phyloP scores from a whole-genome alignment of 2,329 filamentous ascomycete genomes.

The Aureobasidium sp. region DNA sequence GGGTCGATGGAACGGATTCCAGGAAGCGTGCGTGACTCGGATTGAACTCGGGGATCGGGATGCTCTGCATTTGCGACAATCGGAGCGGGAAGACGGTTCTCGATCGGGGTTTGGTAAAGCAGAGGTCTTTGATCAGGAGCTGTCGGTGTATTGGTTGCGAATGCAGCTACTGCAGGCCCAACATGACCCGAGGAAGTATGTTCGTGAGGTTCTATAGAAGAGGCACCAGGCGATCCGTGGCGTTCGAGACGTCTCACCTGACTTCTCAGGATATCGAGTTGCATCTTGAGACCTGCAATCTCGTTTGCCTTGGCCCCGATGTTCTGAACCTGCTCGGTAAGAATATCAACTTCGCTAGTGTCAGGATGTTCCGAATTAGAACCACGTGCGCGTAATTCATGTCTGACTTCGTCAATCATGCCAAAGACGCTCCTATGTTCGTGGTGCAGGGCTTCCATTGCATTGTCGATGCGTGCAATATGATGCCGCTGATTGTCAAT shows the following conservation, averaged over 20 bases:
- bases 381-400: constrained; percentile 29
- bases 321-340: constrained; percentile 36
- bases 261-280: constrained; percentile 43
- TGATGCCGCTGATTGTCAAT: constrained; percentile 35
- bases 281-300: constrained; percentile 41
- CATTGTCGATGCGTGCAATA: constrained; percentile 34
- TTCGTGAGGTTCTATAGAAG: constrained; percentile 22
- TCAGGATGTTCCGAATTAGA: constrained; percentile 23
- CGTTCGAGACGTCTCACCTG: constrained; percentile 34
- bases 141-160: not conserved
- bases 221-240: constrained; percentile 18
- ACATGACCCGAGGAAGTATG: not conserved
- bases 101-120: constrained; percentile 2
- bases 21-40: constrained; percentile 16
- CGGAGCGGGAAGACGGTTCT: constrained; percentile 10
- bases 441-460: constrained; percentile 33
- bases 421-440: constrained; percentile 33
- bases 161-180: not conserved
- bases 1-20: constrained; percentile 18
- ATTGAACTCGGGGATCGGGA: not conserved
- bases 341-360: constrained; percentile 36
- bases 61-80: not conserved
- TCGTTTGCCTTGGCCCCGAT: constrained; percentile 40
- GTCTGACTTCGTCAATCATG: constrained; percentile 31
- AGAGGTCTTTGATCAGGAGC: constrained; percentile 7